A percentile compares a stretch with the other conserved stretches of the same genome.
Evolutionary conservation across 441 rosid genomes (phyloP).

Genomic region (Adansonia gregorii): DNA sequence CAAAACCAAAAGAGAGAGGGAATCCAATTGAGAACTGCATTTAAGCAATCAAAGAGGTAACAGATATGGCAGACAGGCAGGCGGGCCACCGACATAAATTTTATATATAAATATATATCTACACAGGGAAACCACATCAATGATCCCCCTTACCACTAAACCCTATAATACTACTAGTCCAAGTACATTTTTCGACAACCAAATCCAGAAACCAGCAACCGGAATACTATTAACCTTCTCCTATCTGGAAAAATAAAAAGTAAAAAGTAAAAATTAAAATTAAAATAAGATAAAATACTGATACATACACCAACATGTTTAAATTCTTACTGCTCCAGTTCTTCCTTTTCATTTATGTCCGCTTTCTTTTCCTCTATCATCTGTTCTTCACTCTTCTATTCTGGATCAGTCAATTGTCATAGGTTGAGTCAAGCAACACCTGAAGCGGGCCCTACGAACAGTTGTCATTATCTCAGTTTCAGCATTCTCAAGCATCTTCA

Average conservation of each 20-base stretch:
- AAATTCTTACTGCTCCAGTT: slow-evolving; percentile 38
- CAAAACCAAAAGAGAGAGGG: not conserved
- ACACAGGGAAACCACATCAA: slow-evolving; percentile 30
- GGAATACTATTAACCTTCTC: slow-evolving; percentile 44
- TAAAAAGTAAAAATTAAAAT: not conserved
- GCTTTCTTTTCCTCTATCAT: slow-evolving; percentile 32
- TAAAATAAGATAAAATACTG: slow-evolving; percentile 11
- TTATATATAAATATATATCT: slow-evolving; percentile 27
- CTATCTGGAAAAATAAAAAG: slow-evolving; percentile 41
- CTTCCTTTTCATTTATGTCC: slow-evolving; percentile 1
- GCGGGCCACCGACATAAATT: slow-evolving; percentile 9
- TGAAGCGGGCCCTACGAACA: slow-evolving; percentile 92
- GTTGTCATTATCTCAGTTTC: slow-evolving; percentile 81
- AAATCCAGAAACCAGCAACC: slow-evolving; percentile 39
- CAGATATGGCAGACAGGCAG: slow-evolving; percentile 29
- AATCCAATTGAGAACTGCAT: slow-evolving; percentile 25
- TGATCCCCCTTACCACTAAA: slow-evolving; percentile 31
- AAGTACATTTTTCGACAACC: slow-evolving; percentile 35
- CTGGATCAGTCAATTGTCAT: slow-evolving; percentile 76
- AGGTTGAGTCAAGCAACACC: slow-evolving; percentile 88
- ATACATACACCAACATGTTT: slow-evolving; percentile 59
- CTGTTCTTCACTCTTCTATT: slow-evolving; percentile 19
- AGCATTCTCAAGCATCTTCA: slow-evolving; percentile 79
- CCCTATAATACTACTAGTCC: slow-evolving; percentile 34
- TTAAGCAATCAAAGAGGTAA: slow-evolving; percentile 34